These are phyloP conservation scores for Aspergillus jensenii DNA, from an alignment of 2,329 filamentous ascomycete genomes.

Conservation along the genomic window DNA sequence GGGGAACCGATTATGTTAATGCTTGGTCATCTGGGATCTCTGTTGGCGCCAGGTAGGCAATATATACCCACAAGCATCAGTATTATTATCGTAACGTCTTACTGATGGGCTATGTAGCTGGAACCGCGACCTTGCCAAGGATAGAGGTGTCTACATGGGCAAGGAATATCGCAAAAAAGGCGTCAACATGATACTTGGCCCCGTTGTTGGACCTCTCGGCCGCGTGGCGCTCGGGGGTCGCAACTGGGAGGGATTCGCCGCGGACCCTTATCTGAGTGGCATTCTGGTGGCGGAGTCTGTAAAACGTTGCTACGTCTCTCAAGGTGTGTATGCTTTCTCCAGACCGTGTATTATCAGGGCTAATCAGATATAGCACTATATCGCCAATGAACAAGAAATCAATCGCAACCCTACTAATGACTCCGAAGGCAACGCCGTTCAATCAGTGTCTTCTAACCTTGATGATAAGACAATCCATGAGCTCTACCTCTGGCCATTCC, in stretches of 20 bases:
- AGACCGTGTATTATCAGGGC: rapidly evolving
- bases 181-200: slow-evolving; percentile 34
- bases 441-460: slow-evolving; percentile 58
- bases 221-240: slow-evolving; percentile 14
- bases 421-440: background rate
- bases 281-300: slow-evolving; percentile 39
- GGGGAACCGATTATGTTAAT: slow-evolving; percentile 42
- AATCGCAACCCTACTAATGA: slow-evolving; percentile 16
- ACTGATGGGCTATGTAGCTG: slow-evolving; percentile 31
- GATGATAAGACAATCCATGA: slow-evolving; percentile 67
- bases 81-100: too few relatives aligned
- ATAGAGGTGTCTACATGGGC: slow-evolving; percentile 55
- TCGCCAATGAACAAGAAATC: slow-evolving; percentile 62
- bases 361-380: slow-evolving; percentile 50
- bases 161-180: slow-evolving; percentile 59
- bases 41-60: slow-evolving; percentile 34
- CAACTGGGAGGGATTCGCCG: slow-evolving; percentile 33
- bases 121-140: slow-evolving; percentile 56
- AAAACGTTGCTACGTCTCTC: slow-evolving; percentile 39
- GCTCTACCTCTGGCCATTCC: slow-evolving; percentile 66
- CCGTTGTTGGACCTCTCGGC: slow-evolving; percentile 43
- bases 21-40: slow-evolving; percentile 42
- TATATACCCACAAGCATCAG: too few relatives aligned
- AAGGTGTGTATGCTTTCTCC: slow-evolving; percentile 28
- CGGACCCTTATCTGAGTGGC: slow-evolving; percentile 44